These are phyloP conservation scores for Lasiosphaeriaceae sp. DNA, from an alignment of 495 filamentous ascomycete species.

Conservation along the genomic window DNA sequence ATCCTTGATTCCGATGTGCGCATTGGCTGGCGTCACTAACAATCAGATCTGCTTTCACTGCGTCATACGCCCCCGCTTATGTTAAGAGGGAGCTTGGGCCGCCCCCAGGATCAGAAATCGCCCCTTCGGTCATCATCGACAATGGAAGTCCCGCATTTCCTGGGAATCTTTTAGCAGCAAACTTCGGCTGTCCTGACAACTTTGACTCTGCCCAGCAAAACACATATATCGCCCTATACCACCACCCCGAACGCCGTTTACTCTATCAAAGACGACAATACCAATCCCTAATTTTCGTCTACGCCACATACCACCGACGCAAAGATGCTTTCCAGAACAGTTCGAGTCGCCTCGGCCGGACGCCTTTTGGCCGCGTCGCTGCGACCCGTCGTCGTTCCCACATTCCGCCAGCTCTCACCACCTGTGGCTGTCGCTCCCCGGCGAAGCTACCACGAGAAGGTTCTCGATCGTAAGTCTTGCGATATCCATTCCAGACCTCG, in stretches of 20 bases:
- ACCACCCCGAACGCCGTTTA: not conserved
- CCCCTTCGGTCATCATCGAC: slow-evolving; percentile 28
- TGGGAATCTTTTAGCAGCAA: slow-evolving; percentile 18
- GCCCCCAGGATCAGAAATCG: slow-evolving; percentile 19
- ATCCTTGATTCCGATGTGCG: slow-evolving; percentile 3
- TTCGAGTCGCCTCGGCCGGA: slow-evolving; percentile 26
- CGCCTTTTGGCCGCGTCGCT: slow-evolving; percentile 22
- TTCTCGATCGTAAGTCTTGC: slow-evolving; percentile 59
- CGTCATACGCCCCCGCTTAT: slow-evolving; percentile 3
- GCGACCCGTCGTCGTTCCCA: slow-evolving; percentile 19
- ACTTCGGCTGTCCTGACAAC: not conserved
- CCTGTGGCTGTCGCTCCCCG: slow-evolving; percentile 36
- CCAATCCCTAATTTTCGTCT: not conserved
- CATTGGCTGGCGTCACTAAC: slow-evolving; percentile 11
- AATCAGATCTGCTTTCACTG: not conserved
- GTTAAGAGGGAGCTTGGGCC: slow-evolving; percentile 21
- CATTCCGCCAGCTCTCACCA: slow-evolving; percentile 36
- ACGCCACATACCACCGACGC: not conserved
- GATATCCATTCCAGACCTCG: not conserved
- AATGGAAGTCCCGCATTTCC: slow-evolving; percentile 28
- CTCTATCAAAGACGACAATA: no score
- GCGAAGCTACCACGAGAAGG: slow-evolving; percentile 55
- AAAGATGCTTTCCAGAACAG: slow-evolving; percentile 35
- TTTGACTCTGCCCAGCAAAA: not conserved
- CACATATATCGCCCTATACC: not conserved